A percentile compares a stretch with the other conserved stretches of the same genome.
These are phyloP conservation scores for Mycena sanguinolenta DNA, from an alignment of 768 basidiomycete species.

Conservation along the genomic window DNA sequence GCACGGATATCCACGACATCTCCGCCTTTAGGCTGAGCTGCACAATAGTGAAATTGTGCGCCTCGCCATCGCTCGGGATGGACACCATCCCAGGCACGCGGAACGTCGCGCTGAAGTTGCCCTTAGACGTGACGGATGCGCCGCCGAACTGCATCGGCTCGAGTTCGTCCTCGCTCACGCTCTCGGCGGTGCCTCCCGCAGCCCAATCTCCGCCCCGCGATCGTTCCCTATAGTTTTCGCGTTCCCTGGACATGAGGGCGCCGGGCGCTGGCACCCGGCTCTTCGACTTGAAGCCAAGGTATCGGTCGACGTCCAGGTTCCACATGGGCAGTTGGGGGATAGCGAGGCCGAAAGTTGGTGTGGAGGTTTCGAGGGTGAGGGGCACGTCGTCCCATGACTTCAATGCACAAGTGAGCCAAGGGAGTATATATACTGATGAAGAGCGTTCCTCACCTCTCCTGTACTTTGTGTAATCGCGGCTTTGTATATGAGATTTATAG, in stretches of 20 bases:
- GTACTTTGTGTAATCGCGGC: constrained; percentile 37
- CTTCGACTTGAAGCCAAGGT: background rate
- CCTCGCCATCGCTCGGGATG: constrained; percentile 44
- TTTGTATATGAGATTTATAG: constrained; percentile 40
- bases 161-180: background rate
- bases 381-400: constrained; percentile 42
- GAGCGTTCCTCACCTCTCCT: constrained; percentile 34
- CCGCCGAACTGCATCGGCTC: constrained; percentile 14
- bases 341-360: constrained; percentile 39
- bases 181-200: no score
- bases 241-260: background rate
- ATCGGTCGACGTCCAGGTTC: constrained; percentile 24
- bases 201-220: background rate
- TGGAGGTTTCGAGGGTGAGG: constrained; percentile 40
- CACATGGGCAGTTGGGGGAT: constrained; percentile 38
- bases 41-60: constrained; percentile 46
- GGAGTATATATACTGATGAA: background rate
- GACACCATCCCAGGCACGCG: constrained; percentile 42
- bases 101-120: constrained; percentile 46
- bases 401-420: background rate
- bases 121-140: constrained; percentile 34
- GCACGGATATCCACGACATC: constrained; percentile 47
- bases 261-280: no score
- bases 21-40: constrained; percentile 38
- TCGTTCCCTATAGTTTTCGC: background rate